Evolutionary conservation across 805 yeast genomes (phyloP).

Genomic region (Yamadazyma philogaea): DNA sequence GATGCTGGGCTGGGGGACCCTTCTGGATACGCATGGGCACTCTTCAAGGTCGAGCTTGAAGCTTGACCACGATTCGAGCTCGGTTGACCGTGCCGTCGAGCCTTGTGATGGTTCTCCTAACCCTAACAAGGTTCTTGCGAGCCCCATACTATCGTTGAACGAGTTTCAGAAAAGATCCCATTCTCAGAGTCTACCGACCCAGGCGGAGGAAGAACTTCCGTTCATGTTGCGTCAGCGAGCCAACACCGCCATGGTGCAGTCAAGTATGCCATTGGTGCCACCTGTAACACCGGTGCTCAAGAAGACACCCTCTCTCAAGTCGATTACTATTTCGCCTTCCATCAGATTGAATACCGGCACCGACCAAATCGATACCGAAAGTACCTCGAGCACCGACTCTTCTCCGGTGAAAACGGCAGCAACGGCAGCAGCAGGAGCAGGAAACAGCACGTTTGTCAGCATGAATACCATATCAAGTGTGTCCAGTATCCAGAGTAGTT

Average conservation of each 20-base stretch:
- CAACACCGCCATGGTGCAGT: slow-evolving; percentile 10
- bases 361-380: slow-evolving; percentile 12
- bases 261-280: slow-evolving; percentile 3
- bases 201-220: slow-evolving; percentile 18
- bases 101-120: slow-evolving; percentile 6
- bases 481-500: not conserved
- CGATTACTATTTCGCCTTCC: slow-evolving; percentile 39
- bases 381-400: slow-evolving; percentile 9
- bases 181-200: slow-evolving; percentile 34
- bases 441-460: slow-evolving; percentile 4
- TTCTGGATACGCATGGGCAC: not conserved
- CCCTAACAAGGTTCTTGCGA: slow-evolving; percentile 25
- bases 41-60: slow-evolving; percentile 2
- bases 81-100: not conserved
- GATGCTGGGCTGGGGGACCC: not conserved
- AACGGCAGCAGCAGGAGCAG: too few species aligned
- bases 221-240: slow-evolving; percentile 15
- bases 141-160: slow-evolving; percentile 31
- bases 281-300: slow-evolving; percentile 16
- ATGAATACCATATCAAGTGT: slow-evolving; percentile 2
- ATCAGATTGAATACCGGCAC: slow-evolving; percentile 15
- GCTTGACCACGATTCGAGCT: not conserved
- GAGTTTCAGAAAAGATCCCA: slow-evolving; percentile 26
- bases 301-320: slow-evolving; percentile 35
- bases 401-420: slow-evolving; percentile 12